Base-by-base conservation (phyloP, 1,139 yeast genomes). In the Hyphopichia wangnamkhiaoensis region DNA sequence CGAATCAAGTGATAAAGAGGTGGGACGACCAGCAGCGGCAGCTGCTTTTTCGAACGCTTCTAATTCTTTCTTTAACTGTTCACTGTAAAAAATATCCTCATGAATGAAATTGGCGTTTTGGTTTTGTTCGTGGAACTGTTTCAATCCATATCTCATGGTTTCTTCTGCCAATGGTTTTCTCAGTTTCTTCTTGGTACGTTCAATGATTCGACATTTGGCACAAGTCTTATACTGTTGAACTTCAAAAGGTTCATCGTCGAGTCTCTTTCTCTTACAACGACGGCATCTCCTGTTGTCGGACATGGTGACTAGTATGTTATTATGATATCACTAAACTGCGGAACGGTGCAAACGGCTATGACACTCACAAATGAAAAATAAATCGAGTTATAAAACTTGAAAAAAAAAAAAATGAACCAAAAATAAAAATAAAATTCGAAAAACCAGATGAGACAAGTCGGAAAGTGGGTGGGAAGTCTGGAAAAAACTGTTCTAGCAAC, bases 161-260 rank as follows among this genome's bases (percentile, higher is more conserved):
- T 71, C 77, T 48, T 71, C 76, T 4, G 76, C 76, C 54, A 71
- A 61, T 9, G 73, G 76, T 45, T 69, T 69, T 35, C 76, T 59
- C 61, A 61, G 67, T 52, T 69, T 68, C 58, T 71, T 70, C 54
- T 73, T 71, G 51, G 69, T 71, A 39, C 76, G 56, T 51, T 78
- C 83, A 38, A 77, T 74, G 53, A 76, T 74, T 45, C 83, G 70
- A 57, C 83, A 78, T 46, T 78, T 76, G 54, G 79, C 80, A 60
- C 83, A 78, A 2, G 83, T 78, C 49, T 76, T 76, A 56, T 76
- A 78, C 49, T 76, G 80, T 48, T 74, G 64, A 33, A 77, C 81
- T 46, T 76, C 82, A 1, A 78, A 74, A n/a, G 80, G 79, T 56
- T 78, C 83, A 45, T 76, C 79, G 42, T 73, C 77, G 49, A 76